Conservation (phyloP, 768 basidiomycete species). For the Heimioporus sp. region DNA sequence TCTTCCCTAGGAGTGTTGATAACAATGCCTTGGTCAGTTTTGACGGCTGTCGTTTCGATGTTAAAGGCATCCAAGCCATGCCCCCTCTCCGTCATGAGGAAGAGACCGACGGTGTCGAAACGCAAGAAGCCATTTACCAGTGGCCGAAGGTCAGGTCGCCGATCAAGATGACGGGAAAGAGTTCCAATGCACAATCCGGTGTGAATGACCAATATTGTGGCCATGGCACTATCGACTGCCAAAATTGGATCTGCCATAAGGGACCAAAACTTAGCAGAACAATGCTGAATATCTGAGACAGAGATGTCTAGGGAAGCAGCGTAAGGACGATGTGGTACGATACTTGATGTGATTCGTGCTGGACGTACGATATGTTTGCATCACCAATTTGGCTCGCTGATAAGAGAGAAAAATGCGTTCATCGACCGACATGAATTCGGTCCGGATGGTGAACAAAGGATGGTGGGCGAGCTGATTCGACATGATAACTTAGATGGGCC, state of each 20-base stretch:
- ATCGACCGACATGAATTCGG: conserved; percentile 44
- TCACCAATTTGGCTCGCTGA: conserved; percentile 45
- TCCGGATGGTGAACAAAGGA: conserved; percentile 44
- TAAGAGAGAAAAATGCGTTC: conserved; percentile 51
- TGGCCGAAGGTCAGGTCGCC: conserved; percentile 47
- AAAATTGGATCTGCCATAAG: conserved; percentile 54
- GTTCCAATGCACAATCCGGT: conserved; percentile 54
- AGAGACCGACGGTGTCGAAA: conserved; percentile 53
- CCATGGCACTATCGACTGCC: conserved; percentile 50
- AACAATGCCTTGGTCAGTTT: conserved; percentile 47
- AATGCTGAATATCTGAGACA: conserved; percentile 46
- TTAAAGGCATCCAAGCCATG: conserved; percentile 63
- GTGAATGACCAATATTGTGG: conserved; percentile 52
- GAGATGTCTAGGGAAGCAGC: conserved; percentile 26
- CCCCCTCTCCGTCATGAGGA: conserved; percentile 53
- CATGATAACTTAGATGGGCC: conserved; percentile 2
- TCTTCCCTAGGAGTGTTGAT: conserved; percentile 56
- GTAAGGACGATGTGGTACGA: not conserved
- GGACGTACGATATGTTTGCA: conserved; percentile 47
- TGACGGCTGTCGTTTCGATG: conserved; percentile 59
- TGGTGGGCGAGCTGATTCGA: conserved; percentile 22
- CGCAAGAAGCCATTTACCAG: conserved; percentile 49
- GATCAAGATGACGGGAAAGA: conserved; percentile 46
- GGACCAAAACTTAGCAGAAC: conserved; percentile 50
- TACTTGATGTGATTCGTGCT: not conserved